Evolutionary conservation across 2,329 filamentous ascomycete species (phyloP), one percentile per base, ranked within the genome.

Genomic region (Aspergillus sp.): DNA sequence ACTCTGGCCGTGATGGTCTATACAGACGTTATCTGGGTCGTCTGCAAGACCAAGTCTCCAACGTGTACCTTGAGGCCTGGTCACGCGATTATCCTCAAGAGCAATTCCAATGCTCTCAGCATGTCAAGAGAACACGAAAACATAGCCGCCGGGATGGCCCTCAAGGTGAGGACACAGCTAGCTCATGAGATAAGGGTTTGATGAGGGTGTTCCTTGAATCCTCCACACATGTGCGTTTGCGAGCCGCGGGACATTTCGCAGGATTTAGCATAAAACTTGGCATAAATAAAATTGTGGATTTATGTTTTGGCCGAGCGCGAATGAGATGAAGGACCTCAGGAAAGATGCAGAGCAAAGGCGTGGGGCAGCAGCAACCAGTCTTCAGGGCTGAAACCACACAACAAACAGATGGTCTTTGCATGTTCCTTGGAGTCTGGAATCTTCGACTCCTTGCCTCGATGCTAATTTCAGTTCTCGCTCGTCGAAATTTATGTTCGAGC

Each of bases 331-430:
- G 48, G 25, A 51, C 28, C 31, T 34, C 28, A 28, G 25, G 25
- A 11, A 30, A 17, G 17, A 13, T 25, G 31, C 25, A 31, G 25
- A 30, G 48, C 48, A 51, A 51, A 51, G 48, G 17, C 30, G 48
- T 51, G 48, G 48, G 48, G 48, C 48, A 5, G 11, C 17, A 30
- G 15, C 23, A 23, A 30, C 23, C 15, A 50, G 28, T 15, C 9
- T 41, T 11, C 34, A 41, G 46, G 19, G 46, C 48, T 54, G 52
- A 54, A 54, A 46, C 52, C n/a, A 28, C 8, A 46, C 19, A 23
- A 46, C 52, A 54, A 54, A 54, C 52, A 31, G 52, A 45, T 54
- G 52, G 52, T 54, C 52, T 54, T 54, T 54, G 52, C 52, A 54
- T 54, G 31, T 38, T 28, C 25, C 25, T 28, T 28, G 25, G 25